A percentile compares a stretch with the other conserved stretches of the same genome.
Conservation (phyloP, 2,329 filamentous ascomycete species). For the Aureobasidium lini region DNA sequence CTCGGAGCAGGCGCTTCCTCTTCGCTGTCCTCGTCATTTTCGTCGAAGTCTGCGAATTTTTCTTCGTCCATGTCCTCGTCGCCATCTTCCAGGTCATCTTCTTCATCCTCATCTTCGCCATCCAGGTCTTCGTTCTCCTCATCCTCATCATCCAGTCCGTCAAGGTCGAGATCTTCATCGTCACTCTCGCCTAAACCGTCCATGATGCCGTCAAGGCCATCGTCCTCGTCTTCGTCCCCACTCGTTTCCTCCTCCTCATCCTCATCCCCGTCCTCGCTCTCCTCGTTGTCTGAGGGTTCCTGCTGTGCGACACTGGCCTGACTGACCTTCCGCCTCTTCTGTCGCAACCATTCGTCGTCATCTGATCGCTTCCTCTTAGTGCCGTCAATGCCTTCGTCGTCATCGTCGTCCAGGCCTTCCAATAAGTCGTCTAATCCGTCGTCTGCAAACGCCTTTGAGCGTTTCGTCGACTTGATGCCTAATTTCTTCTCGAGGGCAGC, state of each 20-base stretch:
- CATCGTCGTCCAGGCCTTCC: conserved; percentile 50
- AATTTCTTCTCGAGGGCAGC: conserved; percentile 79
- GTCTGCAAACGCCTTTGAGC: conserved; percentile 62
- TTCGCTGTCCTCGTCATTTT: conserved; percentile 30
- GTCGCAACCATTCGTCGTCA: conserved; percentile 52
- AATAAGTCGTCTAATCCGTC: conserved; percentile 78
- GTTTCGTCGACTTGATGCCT: conserved; percentile 71
- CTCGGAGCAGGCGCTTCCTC: conserved; percentile 31
- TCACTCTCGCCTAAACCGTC: conserved; percentile 17
- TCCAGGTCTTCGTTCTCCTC: conserved; percentile 22
- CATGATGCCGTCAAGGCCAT: conserved; percentile 21
- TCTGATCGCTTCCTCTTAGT: conserved; percentile 56
- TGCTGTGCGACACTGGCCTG: conserved; percentile 22
- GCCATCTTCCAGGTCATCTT: conserved; percentile 31
- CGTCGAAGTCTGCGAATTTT: conserved; percentile 24
- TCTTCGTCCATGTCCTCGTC: conserved; percentile 27
- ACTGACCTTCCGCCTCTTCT: conserved; percentile 49
- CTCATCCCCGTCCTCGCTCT: conserved; percentile 15
- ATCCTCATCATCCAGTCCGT: conserved; percentile 20
- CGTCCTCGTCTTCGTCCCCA: conserved; percentile 12
- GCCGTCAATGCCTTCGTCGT: conserved; percentile 40
- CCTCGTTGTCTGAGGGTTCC: conserved; percentile 22
- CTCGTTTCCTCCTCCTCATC: conserved; percentile 21
- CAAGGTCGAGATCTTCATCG: conserved; percentile 22
- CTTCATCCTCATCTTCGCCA: conserved; percentile 32